phyloP scores from a whole-genome alignment of 495 filamentous ascomycete genomes.

The Talaromyces borbonicus region DNA sequence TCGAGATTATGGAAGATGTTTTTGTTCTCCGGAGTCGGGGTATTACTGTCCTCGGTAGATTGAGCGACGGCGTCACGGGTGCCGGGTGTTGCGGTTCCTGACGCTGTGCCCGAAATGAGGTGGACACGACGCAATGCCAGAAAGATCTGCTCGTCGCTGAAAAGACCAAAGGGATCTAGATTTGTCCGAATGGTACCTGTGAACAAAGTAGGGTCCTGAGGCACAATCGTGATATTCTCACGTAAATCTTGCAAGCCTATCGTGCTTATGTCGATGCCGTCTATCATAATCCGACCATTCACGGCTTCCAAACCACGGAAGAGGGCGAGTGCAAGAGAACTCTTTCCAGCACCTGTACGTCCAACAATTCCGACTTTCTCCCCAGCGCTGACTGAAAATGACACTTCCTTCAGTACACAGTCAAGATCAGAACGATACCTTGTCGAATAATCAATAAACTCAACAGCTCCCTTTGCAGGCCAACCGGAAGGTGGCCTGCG shows the following conservation, averaged over 20 bases:
- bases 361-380: slow-evolving; percentile 98
- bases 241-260: slow-evolving; percentile 90
- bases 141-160: slow-evolving; percentile 89
- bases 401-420: slow-evolving; percentile 71
- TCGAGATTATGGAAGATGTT: slow-evolving; percentile 89
- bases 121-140: slow-evolving; percentile 82
- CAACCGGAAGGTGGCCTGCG: slow-evolving; percentile 68
- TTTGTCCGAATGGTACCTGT: slow-evolving; percentile 92
- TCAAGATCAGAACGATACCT: slow-evolving; percentile 84
- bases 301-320: slow-evolving; percentile 96
- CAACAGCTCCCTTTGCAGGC: slow-evolving; percentile 77
- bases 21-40: slow-evolving; percentile 56
- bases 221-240: slow-evolving; percentile 93
- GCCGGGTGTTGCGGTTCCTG: slow-evolving; percentile 30
- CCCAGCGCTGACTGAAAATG: slow-evolving; percentile 72
- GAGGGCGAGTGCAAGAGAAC: slow-evolving; percentile 87
- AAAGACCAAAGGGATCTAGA: slow-evolving; percentile 85
- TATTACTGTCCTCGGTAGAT: slow-evolving; percentile 13
- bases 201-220: slow-evolving; percentile 96
- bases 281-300: slow-evolving; percentile 79
- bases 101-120: slow-evolving; percentile 58
- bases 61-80: slow-evolving; percentile 10
- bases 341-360: slow-evolving; percentile 94
- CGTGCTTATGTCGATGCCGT: slow-evolving; percentile 75
- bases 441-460: slow-evolving; percentile 82